A percentile compares a stretch with the other conserved stretches of the same genome.
These are phyloP conservation scores for Cenchrus purpureus DNA, from an alignment of 176 grass and related monocot genomes.

Conservation along the genomic window DNA sequence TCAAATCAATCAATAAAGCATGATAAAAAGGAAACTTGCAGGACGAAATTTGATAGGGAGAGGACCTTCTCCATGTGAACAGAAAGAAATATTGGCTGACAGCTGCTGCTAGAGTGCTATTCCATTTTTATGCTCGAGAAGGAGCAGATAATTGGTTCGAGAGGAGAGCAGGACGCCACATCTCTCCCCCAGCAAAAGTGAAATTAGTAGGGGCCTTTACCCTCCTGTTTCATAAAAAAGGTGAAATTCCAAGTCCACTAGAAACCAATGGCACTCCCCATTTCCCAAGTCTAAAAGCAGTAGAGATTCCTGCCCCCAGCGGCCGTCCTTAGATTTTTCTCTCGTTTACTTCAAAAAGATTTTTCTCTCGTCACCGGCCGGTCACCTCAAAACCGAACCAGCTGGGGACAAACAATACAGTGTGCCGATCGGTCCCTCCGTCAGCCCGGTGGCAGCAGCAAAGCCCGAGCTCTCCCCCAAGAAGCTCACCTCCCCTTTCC, in stretches of 20 bases:
- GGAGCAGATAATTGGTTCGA: not conserved
- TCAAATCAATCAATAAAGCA: not conserved
- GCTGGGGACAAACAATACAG: slow-evolving; percentile 2
- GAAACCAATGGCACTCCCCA: not conserved
- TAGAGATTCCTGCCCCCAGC: slow-evolving; percentile 19
- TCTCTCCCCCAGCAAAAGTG: slow-evolving; percentile 6
- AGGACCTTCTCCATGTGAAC: not conserved
- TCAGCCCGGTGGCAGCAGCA: not conserved
- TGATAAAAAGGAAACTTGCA: not conserved
- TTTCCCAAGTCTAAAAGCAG: not conserved
- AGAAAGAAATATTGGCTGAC: not conserved
- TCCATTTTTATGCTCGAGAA: not conserved
- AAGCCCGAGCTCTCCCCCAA: not conserved
- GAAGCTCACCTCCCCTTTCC: not conserved
- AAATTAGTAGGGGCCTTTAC: not conserved
- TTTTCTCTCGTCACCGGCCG: slow-evolving; percentile 1
- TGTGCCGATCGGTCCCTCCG: not conserved
- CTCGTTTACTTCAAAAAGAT: too few species aligned
- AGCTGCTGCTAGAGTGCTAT: too few species aligned
- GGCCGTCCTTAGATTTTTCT: slow-evolving; percentile 13
- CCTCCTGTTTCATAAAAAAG: not conserved
- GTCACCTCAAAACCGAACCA: not conserved
- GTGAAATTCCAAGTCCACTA: slow-evolving; percentile 9
- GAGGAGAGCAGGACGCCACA: slow-evolving; percentile 26
- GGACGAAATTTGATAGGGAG: not conserved